Conservation (phyloP, 192 early-diverging fungal genomes). For the Oehlia diaphana region DNA sequence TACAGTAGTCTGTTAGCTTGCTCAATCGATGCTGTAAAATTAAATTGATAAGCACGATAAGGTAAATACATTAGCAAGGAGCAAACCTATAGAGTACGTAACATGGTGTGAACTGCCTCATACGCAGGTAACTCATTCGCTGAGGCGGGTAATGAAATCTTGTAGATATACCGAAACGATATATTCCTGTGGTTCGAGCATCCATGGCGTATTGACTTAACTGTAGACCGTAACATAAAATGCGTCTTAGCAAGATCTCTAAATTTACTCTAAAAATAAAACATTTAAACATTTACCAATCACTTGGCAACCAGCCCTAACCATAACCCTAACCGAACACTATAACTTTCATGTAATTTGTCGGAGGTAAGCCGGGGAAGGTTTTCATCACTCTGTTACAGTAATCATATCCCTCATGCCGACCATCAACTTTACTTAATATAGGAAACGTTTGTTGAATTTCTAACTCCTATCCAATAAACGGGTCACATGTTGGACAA, state of each 20-base stretch:
- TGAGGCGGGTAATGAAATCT: conserved; percentile 9
- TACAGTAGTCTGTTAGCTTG: neutral
- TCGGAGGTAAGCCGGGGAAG: conserved; percentile 9
- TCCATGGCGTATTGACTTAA: conserved; percentile 30
- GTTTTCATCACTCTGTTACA: conserved; percentile 19
- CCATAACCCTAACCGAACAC: too few relatives aligned
- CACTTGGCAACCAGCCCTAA: too few relatives aligned
- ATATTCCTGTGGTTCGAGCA: neutral
- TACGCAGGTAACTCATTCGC: conserved; percentile 7
- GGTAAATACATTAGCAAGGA: conserved; percentile 6
- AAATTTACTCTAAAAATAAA: conserved; percentile 16
- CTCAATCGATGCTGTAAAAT: conserved; percentile 22
- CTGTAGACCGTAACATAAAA: conserved; percentile 15
- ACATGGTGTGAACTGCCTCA: conserved; percentile 18
- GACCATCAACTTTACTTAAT: conserved; percentile 22
- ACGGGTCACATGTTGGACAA: neutral
- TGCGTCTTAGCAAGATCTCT: neutral
- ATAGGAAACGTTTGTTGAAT: neutral
- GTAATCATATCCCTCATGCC: conserved; percentile 26
- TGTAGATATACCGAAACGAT: conserved; percentile 26
- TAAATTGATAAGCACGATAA: conserved; percentile 6
- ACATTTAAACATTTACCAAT: conserved; percentile 19
- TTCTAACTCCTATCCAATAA: too few relatives aligned
- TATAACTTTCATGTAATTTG: too few relatives aligned
- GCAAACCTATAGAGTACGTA: conserved; percentile 26